Evolutionary conservation across 371 early-diverging fungal genomes (phyloP).

Genomic region (Conidiobolus incongruus): DNA sequence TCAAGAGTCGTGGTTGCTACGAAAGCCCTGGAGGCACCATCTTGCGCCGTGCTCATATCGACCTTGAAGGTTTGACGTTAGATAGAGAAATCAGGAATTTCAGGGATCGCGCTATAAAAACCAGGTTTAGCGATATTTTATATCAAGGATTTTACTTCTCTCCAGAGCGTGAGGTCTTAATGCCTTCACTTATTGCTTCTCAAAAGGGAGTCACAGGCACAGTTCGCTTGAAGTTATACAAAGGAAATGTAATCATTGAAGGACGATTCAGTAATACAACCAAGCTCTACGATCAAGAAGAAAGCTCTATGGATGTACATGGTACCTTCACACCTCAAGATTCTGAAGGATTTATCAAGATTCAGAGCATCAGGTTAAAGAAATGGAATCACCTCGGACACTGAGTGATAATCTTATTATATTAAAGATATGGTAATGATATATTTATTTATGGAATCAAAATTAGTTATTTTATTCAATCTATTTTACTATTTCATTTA

Average conservation of each 20-base stretch:
- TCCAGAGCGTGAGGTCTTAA: constrained; percentile 79
- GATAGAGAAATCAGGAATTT: constrained; percentile 87
- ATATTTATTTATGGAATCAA: too few relatives aligned
- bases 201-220: constrained; percentile 74
- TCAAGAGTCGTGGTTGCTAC: constrained; percentile 96
- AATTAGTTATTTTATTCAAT: too few relatives aligned
- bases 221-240: constrained; percentile 85
- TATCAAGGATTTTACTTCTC: constrained; percentile 95
- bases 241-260: constrained; percentile 75
- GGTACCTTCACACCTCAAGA: constrained; percentile 83
- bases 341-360: constrained; percentile 92
- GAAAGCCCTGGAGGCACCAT: constrained; percentile 95
- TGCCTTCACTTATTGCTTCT: constrained; percentile 49
- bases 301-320: constrained; percentile 85
- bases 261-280: constrained; percentile 67
- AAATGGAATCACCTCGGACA: constrained; percentile 31
- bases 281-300: constrained; percentile 82
- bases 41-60: constrained; percentile 80
- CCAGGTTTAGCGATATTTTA: constrained; percentile 40
- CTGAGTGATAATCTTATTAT: too few relatives aligned
- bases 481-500: too few relatives aligned
- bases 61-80: constrained; percentile 82
- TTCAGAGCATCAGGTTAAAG: constrained; percentile 85
- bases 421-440: too few relatives aligned
- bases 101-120: constrained; percentile 68